Base-by-base conservation (phyloP, 305 asterid genomes). In the Fraxinus sp. region DNA sequence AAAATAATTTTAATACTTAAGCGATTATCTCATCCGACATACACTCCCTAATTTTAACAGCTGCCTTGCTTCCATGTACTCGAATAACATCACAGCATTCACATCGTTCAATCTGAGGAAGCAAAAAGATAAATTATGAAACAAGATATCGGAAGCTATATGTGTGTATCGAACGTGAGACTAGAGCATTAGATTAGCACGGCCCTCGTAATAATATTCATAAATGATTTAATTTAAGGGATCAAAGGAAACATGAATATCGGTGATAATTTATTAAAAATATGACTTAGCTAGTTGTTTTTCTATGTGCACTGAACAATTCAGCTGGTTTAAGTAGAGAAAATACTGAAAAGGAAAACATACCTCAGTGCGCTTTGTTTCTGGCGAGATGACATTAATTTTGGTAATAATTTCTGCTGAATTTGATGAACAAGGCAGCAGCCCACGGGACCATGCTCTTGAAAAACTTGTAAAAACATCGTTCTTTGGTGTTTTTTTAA, bases 1-100 rank as follows among this genome's bases (percentile, higher is more conserved):
- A 64, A 7, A 20, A 59, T 13, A 62, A 18, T 59, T 62, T 4
- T 78, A 28, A 43, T 77, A 49, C 30, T n/a, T 85, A 90, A 5
- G 90, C 89, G 22, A 88, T 82, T 9, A 87, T 80, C 84, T 88
- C 93, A 37, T 80, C 82, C 20, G 18, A 13, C 73, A 7, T 66
- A 77, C 93, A 90, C 75, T 84, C 87, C 78, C 92, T 85, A 14
- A 86, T 75, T 64, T 75, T 82, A 28, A 86, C 49, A 10, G 3
- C 73, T 18, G 87, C 89, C 35, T 52, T 81, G 36, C 28, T 72
- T 2, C 85, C 90, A 3, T n/a, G 77, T 9, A 32, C 26, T 22
- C 82, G n/a, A 33, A 70, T 32, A 20, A 90, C 66, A 9, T 90
- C 90, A 68, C 93, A 88, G 75, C 91, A 90, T 79, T 90, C 93